Conservation (phyloP, 805 yeast species). For the Myxozyma udenii region DNA sequence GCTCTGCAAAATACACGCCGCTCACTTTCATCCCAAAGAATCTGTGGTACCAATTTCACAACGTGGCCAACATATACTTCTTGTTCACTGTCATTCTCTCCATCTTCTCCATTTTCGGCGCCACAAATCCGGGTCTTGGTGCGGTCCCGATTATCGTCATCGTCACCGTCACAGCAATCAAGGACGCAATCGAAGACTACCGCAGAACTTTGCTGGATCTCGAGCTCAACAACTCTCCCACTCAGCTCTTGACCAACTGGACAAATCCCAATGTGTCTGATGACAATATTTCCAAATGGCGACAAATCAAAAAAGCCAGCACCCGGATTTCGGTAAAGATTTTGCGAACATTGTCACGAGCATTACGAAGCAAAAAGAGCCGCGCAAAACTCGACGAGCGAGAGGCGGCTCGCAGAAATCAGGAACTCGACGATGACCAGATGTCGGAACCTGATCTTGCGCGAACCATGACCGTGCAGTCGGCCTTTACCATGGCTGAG, state of each 20-base stretch:
- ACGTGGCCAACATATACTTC: constrained; percentile 88
- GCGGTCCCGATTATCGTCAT: constrained; percentile 81
- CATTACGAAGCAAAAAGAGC: constrained; percentile 7
- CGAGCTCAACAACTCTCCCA: constrained; percentile 64
- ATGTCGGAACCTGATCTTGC: constrained; percentile 18
- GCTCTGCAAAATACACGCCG: constrained; percentile 95
- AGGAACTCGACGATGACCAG: constrained; percentile 17
- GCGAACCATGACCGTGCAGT: constrained; percentile 8
- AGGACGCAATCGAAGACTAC: constrained; percentile 76
- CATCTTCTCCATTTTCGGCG: constrained; percentile 69
- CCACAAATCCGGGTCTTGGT: constrained; percentile 65
- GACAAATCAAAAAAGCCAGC: constrained; percentile 61
- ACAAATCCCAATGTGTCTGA: constrained; percentile 56
- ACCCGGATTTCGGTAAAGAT: constrained; percentile 34
- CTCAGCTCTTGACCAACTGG: constrained; percentile 54
- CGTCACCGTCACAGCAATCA: constrained; percentile 67
- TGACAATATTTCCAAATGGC: constrained; percentile 60
- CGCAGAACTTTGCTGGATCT: constrained; percentile 61
- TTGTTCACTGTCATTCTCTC: constrained; percentile 65
- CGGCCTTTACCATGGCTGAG: neutral
- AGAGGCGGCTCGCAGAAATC: constrained; percentile 10
- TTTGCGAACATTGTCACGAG: constrained; percentile 14
- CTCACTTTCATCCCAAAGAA: constrained; percentile 84
- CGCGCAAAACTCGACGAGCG: constrained; percentile 22
- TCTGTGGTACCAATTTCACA: constrained; percentile 71